These are phyloP conservation scores for Diddensiella caesifluorescens DNA, from an alignment of 805 yeast genomes.

Conservation along the genomic window DNA sequence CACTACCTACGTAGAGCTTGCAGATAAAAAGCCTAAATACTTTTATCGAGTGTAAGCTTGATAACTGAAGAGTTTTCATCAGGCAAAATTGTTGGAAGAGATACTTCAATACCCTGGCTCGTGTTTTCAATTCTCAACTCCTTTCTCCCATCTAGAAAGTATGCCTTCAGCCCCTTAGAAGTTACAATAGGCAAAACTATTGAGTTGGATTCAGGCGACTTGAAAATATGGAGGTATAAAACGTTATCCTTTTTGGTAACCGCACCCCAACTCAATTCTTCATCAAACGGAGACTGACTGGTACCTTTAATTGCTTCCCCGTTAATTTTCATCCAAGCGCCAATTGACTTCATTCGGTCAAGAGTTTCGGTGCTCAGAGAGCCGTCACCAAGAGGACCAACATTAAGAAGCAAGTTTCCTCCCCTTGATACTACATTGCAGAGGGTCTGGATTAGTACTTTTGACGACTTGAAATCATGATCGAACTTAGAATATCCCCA, in stretches of 20 bases:
- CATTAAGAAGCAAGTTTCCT: conserved; percentile 18
- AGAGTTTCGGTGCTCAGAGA: conserved; percentile 8
- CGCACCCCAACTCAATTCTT: conserved; percentile 3
- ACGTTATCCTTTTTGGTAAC: not conserved
- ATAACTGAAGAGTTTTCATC: conserved; percentile 1
- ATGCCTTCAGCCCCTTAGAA: not conserved
- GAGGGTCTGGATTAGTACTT: conserved; percentile 10
- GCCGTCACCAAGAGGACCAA: conserved; percentile 21
- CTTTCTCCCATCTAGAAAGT: not conserved
- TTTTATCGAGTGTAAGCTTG: not conserved
- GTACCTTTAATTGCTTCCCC: conserved; percentile 10
- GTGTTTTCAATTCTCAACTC: not conserved
- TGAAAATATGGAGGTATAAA: conserved; percentile 1
- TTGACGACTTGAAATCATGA: conserved; percentile 12
- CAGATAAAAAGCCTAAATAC: too few species aligned
- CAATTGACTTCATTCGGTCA: conserved; percentile 9
- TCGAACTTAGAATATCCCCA: conserved; percentile 20
- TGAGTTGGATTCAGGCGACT: not conserved
- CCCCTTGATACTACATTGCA: conserved; percentile 15
- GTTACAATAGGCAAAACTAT: not conserved
- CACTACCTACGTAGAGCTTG: too few species aligned
- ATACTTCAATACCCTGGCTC: not conserved
- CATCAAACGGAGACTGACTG: conserved; percentile 3
- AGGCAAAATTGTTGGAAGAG: not conserved
- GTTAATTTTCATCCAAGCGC: conserved; percentile 14